Base-by-base conservation (phyloP, 2,329 filamentous ascomycete species). In the Aspergillus sp. region DNA sequence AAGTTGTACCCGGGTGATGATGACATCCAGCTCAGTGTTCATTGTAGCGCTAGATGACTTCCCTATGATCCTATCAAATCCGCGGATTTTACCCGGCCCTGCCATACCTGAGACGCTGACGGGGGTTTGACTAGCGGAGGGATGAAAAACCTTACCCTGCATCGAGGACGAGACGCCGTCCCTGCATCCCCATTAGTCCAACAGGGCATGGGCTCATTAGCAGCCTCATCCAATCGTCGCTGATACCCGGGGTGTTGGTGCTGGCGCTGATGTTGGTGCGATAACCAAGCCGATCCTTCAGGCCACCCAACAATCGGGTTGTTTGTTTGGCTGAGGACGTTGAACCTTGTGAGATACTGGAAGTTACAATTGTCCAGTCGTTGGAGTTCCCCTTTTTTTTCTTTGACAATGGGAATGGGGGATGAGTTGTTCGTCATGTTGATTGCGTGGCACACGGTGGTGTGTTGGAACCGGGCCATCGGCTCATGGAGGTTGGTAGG, bases 181-280 rank as follows among this genome's bases (percentile, higher is more conserved):
- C 44, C 52, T 40, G 35, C 31, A 54, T 33, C 21, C 33, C 41
- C 44, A 54, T 54, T 54, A 47, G 52, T 54, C 52, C 52, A 54
- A 21, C 43, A 48, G 7, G 44, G 31, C 33, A 48, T n/a, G 33
- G 33, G 23, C 43, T 54, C 52, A 54, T 54, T 41, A 31, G 33
- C 47, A 54, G 33, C 44, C 44, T 21, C 44, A 48, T 48, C 52
- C 52, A 54, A 54, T 54, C 39, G 43, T 35, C 21, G 46, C 31
- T 15, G 14, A 35, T 40, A 54, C 31, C 52, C 19, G 23, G 44
- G 33, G 23, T 53, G 19, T 19, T n/a, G 27, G 31, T 27, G 14
- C 14, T 14, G 23, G n/a, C 24, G 7, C 11, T 33, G 19, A 23
- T 39, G 12, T 17, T 24, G 17, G 33, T 17, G 35, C 7, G 15